Evolutionary conservation across 805 yeast species (phyloP).

Genomic region (Saturnispora diversa): DNA sequence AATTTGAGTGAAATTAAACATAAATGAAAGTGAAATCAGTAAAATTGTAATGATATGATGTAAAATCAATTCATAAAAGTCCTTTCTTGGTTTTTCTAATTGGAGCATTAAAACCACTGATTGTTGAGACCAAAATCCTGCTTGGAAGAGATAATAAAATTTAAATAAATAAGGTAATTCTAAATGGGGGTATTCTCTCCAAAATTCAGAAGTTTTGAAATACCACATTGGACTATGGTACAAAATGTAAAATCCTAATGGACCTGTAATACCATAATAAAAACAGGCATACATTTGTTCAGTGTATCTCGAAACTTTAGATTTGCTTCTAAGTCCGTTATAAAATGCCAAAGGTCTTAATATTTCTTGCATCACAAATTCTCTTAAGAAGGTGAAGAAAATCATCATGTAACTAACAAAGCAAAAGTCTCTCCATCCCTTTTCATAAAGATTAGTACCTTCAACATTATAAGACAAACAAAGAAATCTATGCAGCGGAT

Average conservation of each 20-base stretch:
- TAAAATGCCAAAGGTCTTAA: conserved; percentile 61
- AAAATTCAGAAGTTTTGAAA: conserved; percentile 78
- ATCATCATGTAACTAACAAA: conserved; percentile 77
- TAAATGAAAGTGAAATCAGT: conserved; percentile 76
- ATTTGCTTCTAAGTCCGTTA: conserved; percentile 43
- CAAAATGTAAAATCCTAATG: conserved; percentile 88
- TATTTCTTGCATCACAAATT: conserved; percentile 77
- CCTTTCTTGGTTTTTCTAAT: conserved; percentile 92
- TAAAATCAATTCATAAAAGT: conserved; percentile 79
- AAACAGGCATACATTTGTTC: conserved; percentile 85
- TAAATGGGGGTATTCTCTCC: conserved; percentile 74
- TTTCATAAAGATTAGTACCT: conserved; percentile 64
- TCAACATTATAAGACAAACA: conserved; percentile 55
- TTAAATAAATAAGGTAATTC: conserved; percentile 65
- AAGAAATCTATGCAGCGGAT: conserved; percentile 57
- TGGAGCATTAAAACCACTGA: conserved; percentile 73
- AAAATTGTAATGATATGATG: conserved; percentile 91
- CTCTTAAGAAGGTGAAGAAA: conserved; percentile 84
- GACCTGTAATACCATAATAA: conserved; percentile 75
- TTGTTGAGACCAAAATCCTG: conserved; percentile 97
- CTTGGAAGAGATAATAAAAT: conserved; percentile 80
- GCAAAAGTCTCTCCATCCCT: conserved; percentile 75
- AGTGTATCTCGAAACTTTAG: conserved; percentile 72
- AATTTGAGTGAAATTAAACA: conserved; percentile 95
- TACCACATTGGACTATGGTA: conserved; percentile 76